phyloP scores from a whole-genome alignment of 208 protist species.

The Leishmania turanica region DNA sequence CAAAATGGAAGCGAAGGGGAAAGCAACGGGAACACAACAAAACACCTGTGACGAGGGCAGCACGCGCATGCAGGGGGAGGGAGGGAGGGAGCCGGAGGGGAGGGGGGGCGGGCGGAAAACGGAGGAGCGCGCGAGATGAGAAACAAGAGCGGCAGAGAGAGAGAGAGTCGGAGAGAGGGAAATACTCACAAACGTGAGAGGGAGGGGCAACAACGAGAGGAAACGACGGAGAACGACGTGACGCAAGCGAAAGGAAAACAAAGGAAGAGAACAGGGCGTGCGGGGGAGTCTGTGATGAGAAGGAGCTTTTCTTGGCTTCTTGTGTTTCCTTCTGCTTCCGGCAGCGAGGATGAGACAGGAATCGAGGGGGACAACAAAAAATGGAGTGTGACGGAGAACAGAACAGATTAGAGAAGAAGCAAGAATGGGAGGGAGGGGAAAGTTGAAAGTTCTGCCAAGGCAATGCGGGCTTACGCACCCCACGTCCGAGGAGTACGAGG shows the following conservation, averaged over 20 bases:
- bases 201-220: background rate
- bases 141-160: too few species aligned
- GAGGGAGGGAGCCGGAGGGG: too few species aligned
- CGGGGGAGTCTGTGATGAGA: background rate
- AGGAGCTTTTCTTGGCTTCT: background rate
- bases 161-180: too few species aligned
- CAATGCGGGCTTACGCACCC: background rate
- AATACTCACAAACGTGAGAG: background rate
- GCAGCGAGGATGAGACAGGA: background rate
- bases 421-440: background rate
- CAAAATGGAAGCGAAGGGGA: background rate
- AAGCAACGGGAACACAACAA: constrained; percentile 2
- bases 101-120: too few species aligned
- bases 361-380: background rate
- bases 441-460: background rate
- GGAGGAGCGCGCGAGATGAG: too few species aligned
- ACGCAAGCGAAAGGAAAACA: background rate
- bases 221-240: background rate
- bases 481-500: background rate
- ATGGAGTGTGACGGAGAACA: background rate
- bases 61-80: background rate
- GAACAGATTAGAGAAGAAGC: background rate
- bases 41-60: background rate
- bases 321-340: background rate
- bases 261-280: background rate